Evolutionary conservation across 1,139 yeast species (phyloP), one percentile per base, ranked within the genome.

Genomic region (Yamadazyma aaseri): DNA sequence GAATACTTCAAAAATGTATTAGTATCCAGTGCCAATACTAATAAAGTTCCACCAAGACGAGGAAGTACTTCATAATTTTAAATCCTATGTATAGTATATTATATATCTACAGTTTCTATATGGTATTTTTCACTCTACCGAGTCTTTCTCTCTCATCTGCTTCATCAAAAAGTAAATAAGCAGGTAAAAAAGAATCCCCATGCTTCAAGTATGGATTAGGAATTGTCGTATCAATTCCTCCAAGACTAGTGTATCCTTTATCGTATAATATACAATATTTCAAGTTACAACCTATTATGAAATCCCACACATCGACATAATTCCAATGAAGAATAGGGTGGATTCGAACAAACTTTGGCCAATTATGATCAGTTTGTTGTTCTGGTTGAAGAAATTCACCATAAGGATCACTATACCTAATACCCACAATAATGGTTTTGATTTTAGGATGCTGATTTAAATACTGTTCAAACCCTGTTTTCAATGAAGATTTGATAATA

Each of bases 271-370:
- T 39, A 51, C 96, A 87, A 56, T 87, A 87, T 1, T 67, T 65
- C 15, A 82, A 60, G 20, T 68, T 50, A 29, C 76, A 57, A 2
- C 64, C 69, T 23, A 74, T 52, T 36, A 84, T 63, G 44, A 76
- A 74, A 46, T 75, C 81, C 96, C 96, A 87, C 3, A 87, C 70
- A 39, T 86, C 86, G 17, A 71, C 73, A 47, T 84, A 86, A 28
- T 73, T 73, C 96, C 96, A 87, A 35, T 84, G 83, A 32, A 87
- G 65, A 9, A 87, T 81, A 0, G 96, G 96, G 49, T 86, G 92
- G 7, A 86, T 68, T 29, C 96, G 62, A 44, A 80, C 58, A 53
- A 87, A 87, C 24, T 65, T 62, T n/a, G 96, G 96, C 96, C 96
- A 87, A 34, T 86, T 79, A 42, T 78, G 82, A 52, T 87, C 96